These are phyloP conservation scores for Phytophthora melonis DNA, from an alignment of 352 stramenopile genomes.

Conservation along the genomic window DNA sequence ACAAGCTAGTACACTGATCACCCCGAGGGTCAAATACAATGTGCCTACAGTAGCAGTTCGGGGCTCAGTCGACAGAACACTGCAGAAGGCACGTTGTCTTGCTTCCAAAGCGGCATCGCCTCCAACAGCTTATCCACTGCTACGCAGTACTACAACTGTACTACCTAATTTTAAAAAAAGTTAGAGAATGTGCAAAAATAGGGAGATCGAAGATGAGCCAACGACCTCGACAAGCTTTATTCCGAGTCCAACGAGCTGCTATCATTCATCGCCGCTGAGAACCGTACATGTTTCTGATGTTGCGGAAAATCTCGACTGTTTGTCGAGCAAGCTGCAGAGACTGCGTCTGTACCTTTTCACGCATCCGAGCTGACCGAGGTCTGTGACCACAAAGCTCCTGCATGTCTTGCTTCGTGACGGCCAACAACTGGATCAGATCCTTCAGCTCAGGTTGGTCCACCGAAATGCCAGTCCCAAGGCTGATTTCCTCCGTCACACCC, in stretches of 20 bases:
- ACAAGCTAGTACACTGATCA: too few relatives aligned
- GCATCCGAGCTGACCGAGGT: conserved; percentile 69
- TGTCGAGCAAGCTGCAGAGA: conserved; percentile 67
- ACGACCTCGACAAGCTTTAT: too few relatives aligned
- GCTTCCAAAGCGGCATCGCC: too few relatives aligned
- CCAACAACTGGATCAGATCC: conserved; percentile 71
- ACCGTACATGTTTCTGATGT: conserved; percentile 57
- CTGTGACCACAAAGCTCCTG: conserved; percentile 61
- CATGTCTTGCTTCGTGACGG: conserved; percentile 55
- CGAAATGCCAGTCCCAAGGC: conserved; percentile 10
- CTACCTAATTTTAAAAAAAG: too few relatives aligned
- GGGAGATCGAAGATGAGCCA: too few relatives aligned
- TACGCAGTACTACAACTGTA: too few relatives aligned
- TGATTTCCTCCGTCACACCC: conserved; percentile 6
- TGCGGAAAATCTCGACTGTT: conserved; percentile 73
- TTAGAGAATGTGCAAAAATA: too few relatives aligned
- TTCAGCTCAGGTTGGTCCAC: conserved; percentile 55
- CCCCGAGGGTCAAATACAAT: too few relatives aligned
- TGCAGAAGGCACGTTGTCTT: too few relatives aligned
- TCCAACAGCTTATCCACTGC: too few relatives aligned
- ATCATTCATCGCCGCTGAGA: conserved; percentile 39
- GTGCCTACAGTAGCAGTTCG: too few relatives aligned
- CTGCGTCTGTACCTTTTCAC: conserved; percentile 73
- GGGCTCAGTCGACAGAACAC: too few relatives aligned
- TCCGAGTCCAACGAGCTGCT: neutral